phyloP scores from a whole-genome alignment of 2,329 filamentous ascomycete species.

The Arthrobotrys sinensis region DNA sequence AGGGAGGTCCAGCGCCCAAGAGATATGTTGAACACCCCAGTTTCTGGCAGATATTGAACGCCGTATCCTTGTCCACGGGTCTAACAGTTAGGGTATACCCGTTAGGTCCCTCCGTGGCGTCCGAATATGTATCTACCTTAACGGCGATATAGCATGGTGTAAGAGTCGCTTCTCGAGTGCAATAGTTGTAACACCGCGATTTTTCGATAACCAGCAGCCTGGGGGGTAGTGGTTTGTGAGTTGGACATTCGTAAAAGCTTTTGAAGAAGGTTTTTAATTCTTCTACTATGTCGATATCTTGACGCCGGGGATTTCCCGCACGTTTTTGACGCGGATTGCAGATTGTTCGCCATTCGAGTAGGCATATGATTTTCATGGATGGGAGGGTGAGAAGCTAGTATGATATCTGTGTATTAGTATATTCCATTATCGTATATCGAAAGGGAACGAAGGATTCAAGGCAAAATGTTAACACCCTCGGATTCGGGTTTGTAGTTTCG shows the following conservation, averaged over 20 bases:
- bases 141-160: not conserved
- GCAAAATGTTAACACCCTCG: no score
- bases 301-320: not conserved
- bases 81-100: not conserved
- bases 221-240: not conserved
- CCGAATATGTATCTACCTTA: not conserved
- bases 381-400: not conserved
- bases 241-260: not conserved
- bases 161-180: not conserved
- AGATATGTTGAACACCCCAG: slow-evolving; percentile 15
- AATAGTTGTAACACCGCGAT: not conserved
- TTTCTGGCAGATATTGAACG: not conserved
- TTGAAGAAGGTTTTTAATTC: not conserved
- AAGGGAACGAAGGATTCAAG: no score
- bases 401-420: not conserved
- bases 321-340: not conserved
- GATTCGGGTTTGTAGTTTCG: no score
- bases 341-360: not conserved
- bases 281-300: not conserved
- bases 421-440: no score
- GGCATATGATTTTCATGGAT: not conserved
- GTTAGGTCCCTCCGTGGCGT: no score
- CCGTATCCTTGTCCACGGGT: no score
- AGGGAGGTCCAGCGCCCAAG: slow-evolving; percentile 15
- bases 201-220: not conserved